These are phyloP conservation scores for Alternaria novae-zelandiae DNA, from an alignment of 2,329 filamentous ascomycete species.

Conservation along the genomic window DNA sequence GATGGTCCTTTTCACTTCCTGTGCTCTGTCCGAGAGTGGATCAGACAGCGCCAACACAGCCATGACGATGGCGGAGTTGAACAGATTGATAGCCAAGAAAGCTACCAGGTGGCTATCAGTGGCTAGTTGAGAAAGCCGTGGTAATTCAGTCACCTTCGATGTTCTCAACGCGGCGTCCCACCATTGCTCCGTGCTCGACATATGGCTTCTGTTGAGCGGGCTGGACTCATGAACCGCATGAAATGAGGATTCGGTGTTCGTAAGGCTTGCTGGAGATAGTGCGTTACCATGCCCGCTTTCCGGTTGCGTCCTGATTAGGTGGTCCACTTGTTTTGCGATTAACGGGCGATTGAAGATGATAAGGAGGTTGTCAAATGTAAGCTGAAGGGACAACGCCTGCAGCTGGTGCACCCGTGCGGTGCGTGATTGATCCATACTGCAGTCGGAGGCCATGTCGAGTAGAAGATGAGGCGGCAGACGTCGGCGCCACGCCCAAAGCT, in stretches of 20 bases:
- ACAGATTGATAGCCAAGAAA: constrained; percentile 55
- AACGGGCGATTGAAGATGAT: constrained; percentile 54
- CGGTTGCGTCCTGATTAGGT: constrained; percentile 26
- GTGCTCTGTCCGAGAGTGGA: constrained; percentile 52
- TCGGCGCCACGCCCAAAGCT: constrained; percentile 31
- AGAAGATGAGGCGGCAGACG: constrained; percentile 30
- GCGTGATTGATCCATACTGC: constrained; percentile 10
- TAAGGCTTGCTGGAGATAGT: constrained; percentile 5
- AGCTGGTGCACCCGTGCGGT: constrained; percentile 31
- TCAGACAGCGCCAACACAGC: constrained; percentile 52
- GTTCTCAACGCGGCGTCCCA: constrained; percentile 51
- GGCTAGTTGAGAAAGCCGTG: constrained; percentile 47
- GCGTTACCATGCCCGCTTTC: constrained; percentile 6
- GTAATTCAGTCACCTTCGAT: constrained; percentile 45
- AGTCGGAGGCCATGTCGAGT: constrained; percentile 27
- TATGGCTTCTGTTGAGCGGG: constrained; percentile 13
- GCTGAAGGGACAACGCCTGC: constrained; percentile 52
- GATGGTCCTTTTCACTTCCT: constrained; percentile 52
- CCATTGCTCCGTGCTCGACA: constrained; percentile 41
- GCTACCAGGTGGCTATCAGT: constrained; percentile 53
- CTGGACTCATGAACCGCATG: constrained; percentile 2
- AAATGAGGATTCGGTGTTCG: constrained; percentile 5
- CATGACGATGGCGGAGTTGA: constrained; percentile 54
- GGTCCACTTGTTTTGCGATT: constrained; percentile 46
- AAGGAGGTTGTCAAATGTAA: constrained; percentile 54